Percentiles rank a stretch among this genome's conserved stretches.
Evolutionary conservation across 2,329 filamentous ascomycete species (phyloP).

Genomic region (Fusarium caatingaense): DNA sequence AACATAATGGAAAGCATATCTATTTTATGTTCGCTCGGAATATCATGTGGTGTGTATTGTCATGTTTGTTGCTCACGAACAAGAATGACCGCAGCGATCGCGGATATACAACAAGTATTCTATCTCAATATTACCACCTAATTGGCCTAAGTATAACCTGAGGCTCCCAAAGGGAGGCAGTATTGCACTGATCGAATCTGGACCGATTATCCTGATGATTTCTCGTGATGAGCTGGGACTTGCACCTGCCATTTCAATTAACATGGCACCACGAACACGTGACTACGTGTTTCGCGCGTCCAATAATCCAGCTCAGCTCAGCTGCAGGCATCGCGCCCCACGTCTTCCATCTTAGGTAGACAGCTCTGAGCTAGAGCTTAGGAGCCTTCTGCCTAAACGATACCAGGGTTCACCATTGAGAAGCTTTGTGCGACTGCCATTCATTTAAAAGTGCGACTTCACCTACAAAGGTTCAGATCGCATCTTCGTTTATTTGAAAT

Average conservation of each 20-base stretch:
- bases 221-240: neutral
- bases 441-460: slow-evolving; percentile 25
- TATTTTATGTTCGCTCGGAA: neutral
- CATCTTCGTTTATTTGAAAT: neutral
- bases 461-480: neutral
- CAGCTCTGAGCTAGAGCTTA: slow-evolving; percentile 1
- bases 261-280: neutral
- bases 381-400: slow-evolving; percentile 44
- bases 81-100: neutral
- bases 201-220: neutral
- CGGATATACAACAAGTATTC: neutral
- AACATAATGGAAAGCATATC: neutral
- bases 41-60: neutral
- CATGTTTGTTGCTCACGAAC: neutral
- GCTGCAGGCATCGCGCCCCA: slow-evolving; percentile 6
- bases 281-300: neutral
- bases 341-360: slow-evolving; percentile 3
- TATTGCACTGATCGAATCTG: neutral
- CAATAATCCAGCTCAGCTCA: neutral
- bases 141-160: neutral
- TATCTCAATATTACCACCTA: neutral
- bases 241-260: neutral
- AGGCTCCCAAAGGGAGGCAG: neutral
- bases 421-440: slow-evolving; percentile 19
- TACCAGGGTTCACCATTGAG: slow-evolving; percentile 39